Evolutionary conservation across 192 early-diverging fungal genomes (phyloP).

Genomic region (Kickxella alabastrina): DNA sequence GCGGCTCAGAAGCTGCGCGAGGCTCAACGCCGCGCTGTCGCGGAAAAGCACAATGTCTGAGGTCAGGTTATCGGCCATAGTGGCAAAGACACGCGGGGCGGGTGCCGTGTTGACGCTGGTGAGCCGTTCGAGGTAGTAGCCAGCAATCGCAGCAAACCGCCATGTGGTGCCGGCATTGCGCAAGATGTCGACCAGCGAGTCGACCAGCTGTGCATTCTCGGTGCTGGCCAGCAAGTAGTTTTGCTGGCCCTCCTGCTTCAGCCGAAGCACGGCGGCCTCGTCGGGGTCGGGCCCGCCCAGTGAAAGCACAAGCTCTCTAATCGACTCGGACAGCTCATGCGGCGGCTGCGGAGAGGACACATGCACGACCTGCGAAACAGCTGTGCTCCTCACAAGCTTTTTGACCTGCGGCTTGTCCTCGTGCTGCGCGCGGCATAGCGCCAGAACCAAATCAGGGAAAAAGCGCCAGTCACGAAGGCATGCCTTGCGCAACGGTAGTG

Average conservation of each 20-base stretch:
- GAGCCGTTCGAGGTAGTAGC: conserved; percentile 74
- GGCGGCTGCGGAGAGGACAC: conserved; percentile 23
- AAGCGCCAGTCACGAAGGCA: conserved; percentile 35
- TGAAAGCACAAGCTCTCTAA: conserved; percentile 2
- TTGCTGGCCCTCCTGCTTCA: conserved; percentile 5
- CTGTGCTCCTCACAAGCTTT: conserved; percentile 34
- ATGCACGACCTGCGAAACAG: conserved; percentile 28
- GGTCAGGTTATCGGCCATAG: conserved; percentile 58
- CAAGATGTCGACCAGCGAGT: conserved; percentile 58
- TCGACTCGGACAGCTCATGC: neutral
- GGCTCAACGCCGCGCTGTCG: conserved; percentile 58
- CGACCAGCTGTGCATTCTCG: conserved; percentile 22
- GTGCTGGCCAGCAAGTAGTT: conserved; percentile 11
- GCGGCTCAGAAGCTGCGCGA: conserved; percentile 60
- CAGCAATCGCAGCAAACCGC: conserved; percentile 77
- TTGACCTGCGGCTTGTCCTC: conserved; percentile 52
- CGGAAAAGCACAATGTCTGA: conserved; percentile 75
- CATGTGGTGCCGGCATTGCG: conserved; percentile 67
- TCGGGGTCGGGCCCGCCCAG: conserved; percentile 2
- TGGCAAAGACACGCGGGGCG: conserved; percentile 54
- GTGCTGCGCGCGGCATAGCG: conserved; percentile 47
- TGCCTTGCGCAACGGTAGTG: conserved; percentile 17
- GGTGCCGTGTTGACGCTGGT: conserved; percentile 59
- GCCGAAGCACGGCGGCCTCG: neutral
- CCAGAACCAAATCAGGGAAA: conserved; percentile 33